Evolutionary conservation across 345 rosid species (phyloP).

Genomic region (Pseudoturritis turrita): DNA sequence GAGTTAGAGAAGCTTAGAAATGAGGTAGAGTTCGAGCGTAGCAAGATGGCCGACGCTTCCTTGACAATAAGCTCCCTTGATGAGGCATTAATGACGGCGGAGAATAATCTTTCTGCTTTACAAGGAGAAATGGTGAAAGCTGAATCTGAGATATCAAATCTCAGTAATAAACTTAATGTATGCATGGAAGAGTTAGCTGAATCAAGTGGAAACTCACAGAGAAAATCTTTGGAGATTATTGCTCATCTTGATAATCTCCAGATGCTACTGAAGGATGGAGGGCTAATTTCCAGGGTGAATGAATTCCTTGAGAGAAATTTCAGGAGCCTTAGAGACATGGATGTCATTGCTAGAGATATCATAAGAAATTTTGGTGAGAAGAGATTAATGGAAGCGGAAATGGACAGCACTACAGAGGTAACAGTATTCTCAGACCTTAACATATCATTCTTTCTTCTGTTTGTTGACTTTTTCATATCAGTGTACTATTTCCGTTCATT

Average conservation of each 20-base stretch:
- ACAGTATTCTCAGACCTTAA: slow-evolving; percentile 1
- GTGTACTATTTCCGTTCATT: not conserved
- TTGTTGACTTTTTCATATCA: not conserved
- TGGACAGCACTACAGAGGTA: slow-evolving; percentile 46
- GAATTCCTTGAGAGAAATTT: slow-evolving; percentile 49
- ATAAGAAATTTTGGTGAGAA: slow-evolving; percentile 26
- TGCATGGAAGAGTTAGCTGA: slow-evolving; percentile 82
- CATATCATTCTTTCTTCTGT: not conserved
- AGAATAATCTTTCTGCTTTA: slow-evolving; percentile 43
- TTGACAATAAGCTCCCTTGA: slow-evolving; percentile 53
- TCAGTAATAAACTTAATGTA: slow-evolving; percentile 59
- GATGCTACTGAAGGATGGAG: slow-evolving; percentile 49
- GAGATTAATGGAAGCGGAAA: slow-evolving; percentile 32
- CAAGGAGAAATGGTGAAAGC: slow-evolving; percentile 54
- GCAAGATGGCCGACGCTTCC: slow-evolving; percentile 46
- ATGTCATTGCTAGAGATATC: slow-evolving; percentile 46
- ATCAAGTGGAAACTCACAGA: slow-evolving; percentile 52
- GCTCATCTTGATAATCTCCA: slow-evolving; percentile 51
- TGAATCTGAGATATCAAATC: slow-evolving; percentile 55
- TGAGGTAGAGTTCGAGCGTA: slow-evolving; percentile 50
- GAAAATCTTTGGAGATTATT: slow-evolving; percentile 50
- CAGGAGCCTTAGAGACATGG: slow-evolving; percentile 55
- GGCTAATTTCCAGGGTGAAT: slow-evolving; percentile 41
- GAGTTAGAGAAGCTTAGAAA: slow-evolving; percentile 56
- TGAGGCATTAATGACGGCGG: slow-evolving; percentile 53